phyloP scores from a whole-genome alignment of 176 grass and related monocot species.

The Phyllostachys edulis region DNA sequence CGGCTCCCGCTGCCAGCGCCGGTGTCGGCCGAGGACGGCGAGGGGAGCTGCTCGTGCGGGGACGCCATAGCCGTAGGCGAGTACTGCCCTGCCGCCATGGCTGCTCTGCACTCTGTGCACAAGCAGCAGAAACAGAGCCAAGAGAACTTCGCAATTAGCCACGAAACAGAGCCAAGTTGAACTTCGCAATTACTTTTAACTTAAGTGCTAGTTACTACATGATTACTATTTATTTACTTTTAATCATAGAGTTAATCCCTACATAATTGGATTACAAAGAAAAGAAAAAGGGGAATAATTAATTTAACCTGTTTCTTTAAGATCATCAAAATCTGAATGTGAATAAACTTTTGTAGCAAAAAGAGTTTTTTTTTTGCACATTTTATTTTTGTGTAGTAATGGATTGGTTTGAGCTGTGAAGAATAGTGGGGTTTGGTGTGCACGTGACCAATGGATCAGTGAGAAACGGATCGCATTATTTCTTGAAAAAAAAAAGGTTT shows the following conservation, averaged over 20 bases:
- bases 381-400: background rate
- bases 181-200: background rate
- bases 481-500: background rate
- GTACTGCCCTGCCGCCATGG: background rate
- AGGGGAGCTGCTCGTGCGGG: background rate
- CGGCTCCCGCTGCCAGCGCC: background rate
- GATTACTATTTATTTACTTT: background rate
- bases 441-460: background rate
- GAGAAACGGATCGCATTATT: background rate
- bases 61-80: background rate
- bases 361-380: background rate
- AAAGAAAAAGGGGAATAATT: too few species aligned
- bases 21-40: conserved; percentile 18
- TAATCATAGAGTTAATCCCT: background rate
- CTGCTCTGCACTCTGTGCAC: background rate
- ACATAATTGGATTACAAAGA: background rate
- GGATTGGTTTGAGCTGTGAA: background rate
- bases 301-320: background rate
- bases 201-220: background rate
- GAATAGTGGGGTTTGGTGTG: background rate
- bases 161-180: background rate
- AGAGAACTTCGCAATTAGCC: background rate
- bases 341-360: background rate
- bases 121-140: background rate
- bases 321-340: background rate